A percentile compares a stretch with the other conserved stretches of the same genome.
These are phyloP conservation scores for Phytophthora pisi DNA, from an alignment of 352 stramenopile species.

Conservation along the genomic window DNA sequence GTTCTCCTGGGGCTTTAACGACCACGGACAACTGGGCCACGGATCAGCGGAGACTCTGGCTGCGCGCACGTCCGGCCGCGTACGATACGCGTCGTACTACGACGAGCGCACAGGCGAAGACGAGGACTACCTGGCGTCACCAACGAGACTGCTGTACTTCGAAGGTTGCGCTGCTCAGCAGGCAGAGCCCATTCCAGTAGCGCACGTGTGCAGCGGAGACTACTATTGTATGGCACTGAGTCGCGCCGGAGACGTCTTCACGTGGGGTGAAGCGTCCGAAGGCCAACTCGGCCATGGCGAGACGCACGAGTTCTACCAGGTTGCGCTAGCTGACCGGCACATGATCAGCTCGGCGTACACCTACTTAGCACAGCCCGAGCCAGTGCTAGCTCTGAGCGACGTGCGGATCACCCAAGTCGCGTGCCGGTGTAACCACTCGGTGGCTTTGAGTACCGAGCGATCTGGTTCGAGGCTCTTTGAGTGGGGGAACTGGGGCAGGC, in stretches of 20 bases:
- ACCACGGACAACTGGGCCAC: slow-evolving; percentile 78
- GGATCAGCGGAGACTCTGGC: slow-evolving; percentile 51
- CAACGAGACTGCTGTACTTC: slow-evolving; percentile 71
- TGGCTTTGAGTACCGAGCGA: slow-evolving; percentile 42
- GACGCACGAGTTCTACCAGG: slow-evolving; percentile 54
- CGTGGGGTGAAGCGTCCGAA: slow-evolving; percentile 78
- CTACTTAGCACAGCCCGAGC: slow-evolving; percentile 65
- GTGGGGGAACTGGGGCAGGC: slow-evolving; percentile 77
- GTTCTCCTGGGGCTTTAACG: slow-evolving; percentile 80
- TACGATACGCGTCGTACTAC: slow-evolving; percentile 53
- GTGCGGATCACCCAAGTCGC: slow-evolving; percentile 49
- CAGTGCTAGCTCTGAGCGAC: slow-evolving; percentile 58
- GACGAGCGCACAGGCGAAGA: slow-evolving; percentile 52
- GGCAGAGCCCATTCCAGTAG: slow-evolving; percentile 66
- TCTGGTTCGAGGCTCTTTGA: slow-evolving; percentile 53
- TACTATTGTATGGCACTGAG: slow-evolving; percentile 74
- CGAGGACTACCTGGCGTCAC: slow-evolving; percentile 48
- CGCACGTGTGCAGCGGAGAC: slow-evolving; percentile 64
- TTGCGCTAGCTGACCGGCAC: slow-evolving; percentile 64
- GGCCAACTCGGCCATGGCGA: slow-evolving; percentile 74
- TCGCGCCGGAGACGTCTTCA: slow-evolving; percentile 69
- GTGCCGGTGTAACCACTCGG: slow-evolving; percentile 65
- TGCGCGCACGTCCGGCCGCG: slow-evolving; percentile 43
- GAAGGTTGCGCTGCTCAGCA: slow-evolving; percentile 55
- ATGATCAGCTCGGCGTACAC: slow-evolving; percentile 78